phyloP scores from a whole-genome alignment of 192 early-diverging fungal genomes.

The Piromyces sp. region DNA sequence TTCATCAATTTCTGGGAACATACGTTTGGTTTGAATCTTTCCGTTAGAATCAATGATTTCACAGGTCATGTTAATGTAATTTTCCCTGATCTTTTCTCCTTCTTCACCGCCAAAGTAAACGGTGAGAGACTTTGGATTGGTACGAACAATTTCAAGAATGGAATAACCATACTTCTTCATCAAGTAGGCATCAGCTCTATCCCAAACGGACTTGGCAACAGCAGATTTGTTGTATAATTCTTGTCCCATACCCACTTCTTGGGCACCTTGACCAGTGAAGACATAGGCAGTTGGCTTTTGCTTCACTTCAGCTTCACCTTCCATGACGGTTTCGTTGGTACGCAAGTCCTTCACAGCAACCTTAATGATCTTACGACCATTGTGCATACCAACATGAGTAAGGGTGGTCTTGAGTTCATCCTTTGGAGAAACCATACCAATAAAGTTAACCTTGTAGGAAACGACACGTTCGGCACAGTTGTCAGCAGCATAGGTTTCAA shows the following conservation, averaged over 20 bases:
- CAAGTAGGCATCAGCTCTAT: constrained; percentile 76
- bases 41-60: constrained; percentile 53
- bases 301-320: constrained; percentile 81
- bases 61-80: constrained; percentile 80
- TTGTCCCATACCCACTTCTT: constrained; percentile 92
- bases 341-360: constrained; percentile 58
- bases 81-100: constrained; percentile 59
- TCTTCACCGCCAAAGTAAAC: constrained; percentile 79
- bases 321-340: constrained; percentile 62
- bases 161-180: constrained; percentile 71
- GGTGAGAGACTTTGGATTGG: constrained; percentile 63
- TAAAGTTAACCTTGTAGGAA: constrained; percentile 69
- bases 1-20: constrained; percentile 76
- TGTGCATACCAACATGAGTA: constrained; percentile 84
- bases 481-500: constrained; percentile 86
- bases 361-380: constrained; percentile 87
- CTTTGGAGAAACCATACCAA: constrained; percentile 83
- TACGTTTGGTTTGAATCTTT: constrained; percentile 50
- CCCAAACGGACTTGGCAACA: constrained; percentile 75
- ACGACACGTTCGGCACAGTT: constrained; percentile 76
- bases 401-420: constrained; percentile 79
- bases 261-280: constrained; percentile 93
- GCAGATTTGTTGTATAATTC: constrained; percentile 66
- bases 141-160: constrained; percentile 74
- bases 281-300: constrained; percentile 80